These are phyloP conservation scores for Lipomyces spencermartinsiae DNA, from an alignment of 805 yeast genomes.

Conservation along the genomic window DNA sequence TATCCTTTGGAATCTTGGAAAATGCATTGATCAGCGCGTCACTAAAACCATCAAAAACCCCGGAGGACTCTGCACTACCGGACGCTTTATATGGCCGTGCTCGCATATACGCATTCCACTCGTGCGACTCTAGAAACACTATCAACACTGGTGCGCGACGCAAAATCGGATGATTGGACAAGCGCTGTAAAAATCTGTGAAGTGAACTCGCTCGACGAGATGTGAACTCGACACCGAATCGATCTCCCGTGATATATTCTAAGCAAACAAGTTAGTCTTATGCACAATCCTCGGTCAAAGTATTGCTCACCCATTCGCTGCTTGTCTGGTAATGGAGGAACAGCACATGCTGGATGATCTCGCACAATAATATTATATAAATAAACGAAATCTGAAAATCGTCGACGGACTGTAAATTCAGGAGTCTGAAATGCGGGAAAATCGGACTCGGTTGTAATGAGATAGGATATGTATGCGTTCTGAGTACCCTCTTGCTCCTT, in stretches of 20 bases:
- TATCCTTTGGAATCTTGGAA: slow-evolving; percentile 68
- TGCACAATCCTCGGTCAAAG: background rate
- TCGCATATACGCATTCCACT: slow-evolving; percentile 73
- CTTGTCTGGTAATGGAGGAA: slow-evolving; percentile 95
- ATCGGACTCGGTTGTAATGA: slow-evolving; percentile 66
- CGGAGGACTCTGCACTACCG: slow-evolving; percentile 40
- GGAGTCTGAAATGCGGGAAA: slow-evolving; percentile 60
- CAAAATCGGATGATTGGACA: slow-evolving; percentile 75
- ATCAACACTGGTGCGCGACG: slow-evolving; percentile 72
- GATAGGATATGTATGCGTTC: slow-evolving; percentile 76
- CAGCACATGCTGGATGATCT: slow-evolving; percentile 83
- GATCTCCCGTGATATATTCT: slow-evolving; percentile 91
- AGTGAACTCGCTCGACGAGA: slow-evolving; percentile 80
- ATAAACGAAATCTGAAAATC: slow-evolving; percentile 86
- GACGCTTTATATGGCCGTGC: slow-evolving; percentile 51
- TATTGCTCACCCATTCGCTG: slow-evolving; percentile 60
- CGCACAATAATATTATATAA: slow-evolving; percentile 73
- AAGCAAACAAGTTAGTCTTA: background rate
- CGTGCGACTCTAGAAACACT: slow-evolving; percentile 72
- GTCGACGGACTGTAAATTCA: slow-evolving; percentile 65
- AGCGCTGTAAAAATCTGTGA: slow-evolving; percentile 73
- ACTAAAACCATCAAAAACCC: slow-evolving; percentile 77
- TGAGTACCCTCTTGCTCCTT: slow-evolving; percentile 73
- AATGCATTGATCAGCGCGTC: slow-evolving; percentile 95
- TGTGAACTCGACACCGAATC: slow-evolving; percentile 86